Conservation (phyloP, 129 eudicot species). For the Centrapalus pauciflorus region DNA sequence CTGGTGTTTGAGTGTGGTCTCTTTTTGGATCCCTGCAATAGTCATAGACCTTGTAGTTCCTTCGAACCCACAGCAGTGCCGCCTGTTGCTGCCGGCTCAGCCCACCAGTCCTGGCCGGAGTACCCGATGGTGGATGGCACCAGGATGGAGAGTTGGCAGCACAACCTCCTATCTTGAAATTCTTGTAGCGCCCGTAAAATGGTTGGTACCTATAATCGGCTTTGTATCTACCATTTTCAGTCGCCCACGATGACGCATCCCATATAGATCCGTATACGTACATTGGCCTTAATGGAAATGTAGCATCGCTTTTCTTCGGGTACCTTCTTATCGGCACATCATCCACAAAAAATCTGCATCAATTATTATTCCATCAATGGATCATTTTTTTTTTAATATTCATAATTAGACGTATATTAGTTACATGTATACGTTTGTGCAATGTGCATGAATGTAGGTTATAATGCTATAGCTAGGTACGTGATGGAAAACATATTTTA, state of each 20-base stretch:
- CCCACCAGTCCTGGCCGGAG: constrained; percentile 47
- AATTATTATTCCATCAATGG: too few species aligned
- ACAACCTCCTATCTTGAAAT: constrained; percentile 67
- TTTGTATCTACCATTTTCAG: constrained; percentile 76
- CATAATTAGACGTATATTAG: too few species aligned
- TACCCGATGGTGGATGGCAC: constrained; percentile 51
- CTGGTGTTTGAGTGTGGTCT: constrained; percentile 77
- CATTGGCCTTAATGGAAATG: constrained; percentile 78
- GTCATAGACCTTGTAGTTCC: constrained; percentile 56
- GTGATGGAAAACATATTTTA: too few species aligned
- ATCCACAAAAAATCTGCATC: constrained; percentile 82
- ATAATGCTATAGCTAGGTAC: too few species aligned
- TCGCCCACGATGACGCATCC: constrained; percentile 98
- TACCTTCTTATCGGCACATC: constrained; percentile 87
- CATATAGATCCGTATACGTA: constrained; percentile 78
- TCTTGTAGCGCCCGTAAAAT: constrained; percentile 54
- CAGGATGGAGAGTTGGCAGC: constrained; percentile 24
- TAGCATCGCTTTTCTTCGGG: constrained; percentile 54
- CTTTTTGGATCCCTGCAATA: constrained; percentile 68
- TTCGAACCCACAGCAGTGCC: constrained; percentile 59
- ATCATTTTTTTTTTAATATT: too few species aligned
- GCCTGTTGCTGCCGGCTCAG: constrained; percentile 59
- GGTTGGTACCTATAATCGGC: constrained; percentile 75
- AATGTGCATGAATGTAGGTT: too few species aligned
- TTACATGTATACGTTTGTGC: too few species aligned